Base-by-base conservation (phyloP, 73 alveolate genomes). In the Paramecium primaurelia region DNA sequence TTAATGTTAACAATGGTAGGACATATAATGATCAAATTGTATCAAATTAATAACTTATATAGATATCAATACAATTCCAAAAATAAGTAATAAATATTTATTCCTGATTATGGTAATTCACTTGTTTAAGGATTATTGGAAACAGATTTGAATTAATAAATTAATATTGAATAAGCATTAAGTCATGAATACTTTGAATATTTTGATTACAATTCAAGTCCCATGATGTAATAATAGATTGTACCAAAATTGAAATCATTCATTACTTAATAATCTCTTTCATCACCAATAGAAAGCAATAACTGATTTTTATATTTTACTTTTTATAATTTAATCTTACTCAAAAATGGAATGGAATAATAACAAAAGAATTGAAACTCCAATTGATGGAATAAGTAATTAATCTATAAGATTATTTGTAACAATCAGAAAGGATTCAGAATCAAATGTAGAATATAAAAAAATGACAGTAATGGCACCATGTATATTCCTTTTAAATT, bases 401-500 rank as follows among this genome's bases (percentile, higher is more conserved):
- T 12, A 28, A 28, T 22, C 49, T 25, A 80, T 45, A 22, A n/a
- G 91, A 40, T 28, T 80, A 25, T 80, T 80, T 80, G 30, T 80
- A 12, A 80, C 91, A 10, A 80, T 80, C n/a, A 40, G 58, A 44
- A 49, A 26, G 37, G 91, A 80, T 32, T 80, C 71, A 26, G 88
- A 75, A 38, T 75, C 88, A 6, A 36, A 30, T 36, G 49, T 64
- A 11, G 87, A 73, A 11, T 37, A 73, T 18, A 73, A 73, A 37
- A 80, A 80, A 12, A 45, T 80, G 75, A 45, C 91, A 3, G 73
- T 80, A 34, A 80, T 80, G 91, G 91, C 91, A 26, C 91, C 91
- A 32, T 80, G 84, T 68, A 68, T 68, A 68, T 32, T 68, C 11
- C 12, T 32, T 59, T 22, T 11, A n/a, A 18, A 20, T 86, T 54